A percentile compares a stretch with the other conserved stretches of the same genome.
Conservation (phyloP, 306 rosid species). For the Quercus engelmannii region DNA sequence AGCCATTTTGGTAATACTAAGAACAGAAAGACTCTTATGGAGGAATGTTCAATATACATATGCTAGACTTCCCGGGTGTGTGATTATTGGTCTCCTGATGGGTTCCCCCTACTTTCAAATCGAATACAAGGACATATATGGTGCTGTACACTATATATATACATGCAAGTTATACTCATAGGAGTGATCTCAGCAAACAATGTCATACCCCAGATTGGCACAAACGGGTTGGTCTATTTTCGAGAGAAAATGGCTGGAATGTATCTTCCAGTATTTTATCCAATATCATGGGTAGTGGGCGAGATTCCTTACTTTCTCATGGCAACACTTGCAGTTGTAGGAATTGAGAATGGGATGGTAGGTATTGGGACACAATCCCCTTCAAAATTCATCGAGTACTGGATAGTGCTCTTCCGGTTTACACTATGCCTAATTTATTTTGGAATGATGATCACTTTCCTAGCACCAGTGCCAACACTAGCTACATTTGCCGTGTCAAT, state of each 20-base stretch:
- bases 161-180: conserved; percentile 11
- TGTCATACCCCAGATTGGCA: neutral
- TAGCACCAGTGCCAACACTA: neutral
- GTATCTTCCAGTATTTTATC: conserved; percentile 7
- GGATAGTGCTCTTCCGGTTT: neutral
- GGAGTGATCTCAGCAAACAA: conserved; percentile 9
- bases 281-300: neutral
- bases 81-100: conserved; percentile 1
- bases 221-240: neutral
- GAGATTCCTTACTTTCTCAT: conserved; percentile 1
- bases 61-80: neutral
- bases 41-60: conserved; percentile 13
- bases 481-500: conserved; percentile 4
- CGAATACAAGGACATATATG: neutral
- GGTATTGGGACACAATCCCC: neutral
- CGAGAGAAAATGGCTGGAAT: neutral
- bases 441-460: conserved; percentile 13
- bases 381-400: neutral
- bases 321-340: neutral
- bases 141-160: conserved; percentile 1
- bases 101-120: conserved; percentile 9
- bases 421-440: conserved; percentile 5
- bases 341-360: conserved; percentile 5
- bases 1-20: conserved; percentile 7
- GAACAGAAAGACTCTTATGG: conserved; percentile 5